Conservation (phyloP, 139 green algal species). For the Chlorella sorokiniana region DNA sequence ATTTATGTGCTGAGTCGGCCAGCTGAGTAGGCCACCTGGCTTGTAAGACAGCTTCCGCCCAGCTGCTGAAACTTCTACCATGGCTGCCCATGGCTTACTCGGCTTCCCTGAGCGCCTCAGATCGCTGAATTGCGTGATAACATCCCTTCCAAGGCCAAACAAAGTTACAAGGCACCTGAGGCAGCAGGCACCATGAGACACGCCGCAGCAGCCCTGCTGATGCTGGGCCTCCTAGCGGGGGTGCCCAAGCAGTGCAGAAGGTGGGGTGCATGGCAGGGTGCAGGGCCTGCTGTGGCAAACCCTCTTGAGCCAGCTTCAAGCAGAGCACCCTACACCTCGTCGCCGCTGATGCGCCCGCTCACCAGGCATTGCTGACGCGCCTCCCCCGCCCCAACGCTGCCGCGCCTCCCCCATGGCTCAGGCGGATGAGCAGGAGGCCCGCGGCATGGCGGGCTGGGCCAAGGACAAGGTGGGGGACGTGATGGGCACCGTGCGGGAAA, state of each 20-base stretch:
- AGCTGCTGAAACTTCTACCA: too few relatives aligned
- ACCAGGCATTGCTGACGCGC: not conserved
- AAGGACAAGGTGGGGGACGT: constrained; percentile 33
- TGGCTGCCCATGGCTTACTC: too few relatives aligned
- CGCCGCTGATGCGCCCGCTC: not conserved
- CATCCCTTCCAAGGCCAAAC: too few relatives aligned
- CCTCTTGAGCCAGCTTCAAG: too few relatives aligned
- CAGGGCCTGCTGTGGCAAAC: not conserved
- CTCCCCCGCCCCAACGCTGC: not conserved
- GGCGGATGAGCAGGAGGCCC: constrained; percentile 19
- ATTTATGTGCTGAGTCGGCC: too few relatives aligned
- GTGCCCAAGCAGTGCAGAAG: not conserved
- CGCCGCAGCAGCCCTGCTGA: not conserved
- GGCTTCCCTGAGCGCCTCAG: too few relatives aligned
- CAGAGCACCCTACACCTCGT: not conserved
- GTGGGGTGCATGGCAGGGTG: not conserved
- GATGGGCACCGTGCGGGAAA: constrained; percentile 23
- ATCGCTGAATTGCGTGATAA: too few relatives aligned
- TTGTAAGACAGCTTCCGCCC: too few relatives aligned
- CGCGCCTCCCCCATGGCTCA: not conserved
- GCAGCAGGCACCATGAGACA: not conserved
- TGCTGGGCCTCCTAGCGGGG: not conserved
- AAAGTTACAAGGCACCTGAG: not conserved
- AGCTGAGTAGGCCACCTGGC: too few relatives aligned
- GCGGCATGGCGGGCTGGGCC: constrained; percentile 30